These are phyloP conservation scores for Didymella pomorum DNA, from an alignment of 2,329 filamentous ascomycete species.

Conservation along the genomic window DNA sequence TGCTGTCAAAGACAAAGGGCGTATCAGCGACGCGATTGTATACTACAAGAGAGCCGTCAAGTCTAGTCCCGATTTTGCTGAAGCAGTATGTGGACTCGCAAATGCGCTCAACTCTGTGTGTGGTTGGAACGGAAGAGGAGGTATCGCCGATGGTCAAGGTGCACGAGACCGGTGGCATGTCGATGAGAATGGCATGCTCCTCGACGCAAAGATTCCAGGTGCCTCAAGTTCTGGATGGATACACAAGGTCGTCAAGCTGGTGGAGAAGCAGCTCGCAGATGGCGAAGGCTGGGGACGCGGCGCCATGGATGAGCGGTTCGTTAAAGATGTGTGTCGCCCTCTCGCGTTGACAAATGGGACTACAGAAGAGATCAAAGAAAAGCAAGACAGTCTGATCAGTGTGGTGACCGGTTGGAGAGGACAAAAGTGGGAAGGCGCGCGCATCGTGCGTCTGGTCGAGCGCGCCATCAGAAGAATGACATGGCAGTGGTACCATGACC, in stretches of 20 bases:
- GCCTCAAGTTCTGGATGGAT: slow-evolving; percentile 78
- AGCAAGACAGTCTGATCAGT: slow-evolving; percentile 48
- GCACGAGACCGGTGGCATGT: slow-evolving; percentile 93
- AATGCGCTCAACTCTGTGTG: slow-evolving; percentile 97
- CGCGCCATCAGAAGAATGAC: slow-evolving; percentile 78
- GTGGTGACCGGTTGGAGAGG: slow-evolving; percentile 67
- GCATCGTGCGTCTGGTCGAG: slow-evolving; percentile 83
- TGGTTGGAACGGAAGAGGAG: slow-evolving; percentile 89
- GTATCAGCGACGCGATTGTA: slow-evolving; percentile 86
- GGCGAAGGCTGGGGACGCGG: slow-evolving; percentile 86
- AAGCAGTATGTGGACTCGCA: slow-evolving; percentile 93
- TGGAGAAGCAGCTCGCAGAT: slow-evolving; percentile 84
- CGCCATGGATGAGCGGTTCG: slow-evolving; percentile 60
- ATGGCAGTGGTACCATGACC: slow-evolving; percentile 89
- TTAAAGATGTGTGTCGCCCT: slow-evolving; percentile 57
- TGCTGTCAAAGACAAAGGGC: slow-evolving; percentile 94
- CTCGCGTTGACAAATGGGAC: slow-evolving; percentile 51
- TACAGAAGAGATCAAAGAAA: slow-evolving; percentile 44
- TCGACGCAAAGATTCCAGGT: slow-evolving; percentile 71
- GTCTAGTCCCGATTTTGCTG: slow-evolving; percentile 94
- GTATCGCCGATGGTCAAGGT: slow-evolving; percentile 76
- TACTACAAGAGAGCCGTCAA: slow-evolving; percentile 91
- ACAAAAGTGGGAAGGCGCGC: slow-evolving; percentile 86
- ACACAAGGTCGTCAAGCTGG: slow-evolving; percentile 88
- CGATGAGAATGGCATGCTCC: slow-evolving; percentile 80